A percentile compares a stretch with the other conserved stretches of the same genome.
phyloP scores from a whole-genome alignment of 306 rosid species.

The Fragaria nilgerrensis region DNA sequence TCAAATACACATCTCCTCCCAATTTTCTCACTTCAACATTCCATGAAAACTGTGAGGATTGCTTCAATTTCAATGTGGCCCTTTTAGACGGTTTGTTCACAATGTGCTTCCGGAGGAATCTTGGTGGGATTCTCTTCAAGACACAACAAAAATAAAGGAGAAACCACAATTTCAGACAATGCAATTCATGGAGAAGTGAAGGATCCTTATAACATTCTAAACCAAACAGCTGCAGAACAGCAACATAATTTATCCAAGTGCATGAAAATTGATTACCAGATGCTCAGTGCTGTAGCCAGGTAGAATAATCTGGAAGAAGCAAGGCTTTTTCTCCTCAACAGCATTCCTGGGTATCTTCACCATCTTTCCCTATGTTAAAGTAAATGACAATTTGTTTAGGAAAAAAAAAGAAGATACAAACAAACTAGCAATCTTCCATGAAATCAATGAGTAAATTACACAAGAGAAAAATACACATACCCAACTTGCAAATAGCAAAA shows the following conservation, averaged over 20 bases:
- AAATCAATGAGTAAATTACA: no score
- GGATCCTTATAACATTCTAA: not conserved
- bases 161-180: not conserved
- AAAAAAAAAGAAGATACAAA: not conserved
- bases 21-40: not conserved
- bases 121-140: conserved; percentile 17
- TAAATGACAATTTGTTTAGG: not conserved
- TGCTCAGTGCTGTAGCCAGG: conserved; percentile 6
- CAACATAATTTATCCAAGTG: not conserved
- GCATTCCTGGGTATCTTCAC: not conserved
- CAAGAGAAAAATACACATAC: no score
- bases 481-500: no score
- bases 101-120: conserved; percentile 5
- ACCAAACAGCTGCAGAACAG: not conserved
- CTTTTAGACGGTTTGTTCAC: not conserved
- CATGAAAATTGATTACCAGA: conserved; percentile 24
- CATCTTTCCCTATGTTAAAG: not conserved
- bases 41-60: not conserved
- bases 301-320: not conserved
- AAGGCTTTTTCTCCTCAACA: not conserved
- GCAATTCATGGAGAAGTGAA: not conserved
- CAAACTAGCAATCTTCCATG: no score
- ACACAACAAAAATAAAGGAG: not conserved
- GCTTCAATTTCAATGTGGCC: conserved; percentile 12
- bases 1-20: not conserved